phyloP scores from a whole-genome alignment of 306 rosid species.

The Citrullus amarus region DNA sequence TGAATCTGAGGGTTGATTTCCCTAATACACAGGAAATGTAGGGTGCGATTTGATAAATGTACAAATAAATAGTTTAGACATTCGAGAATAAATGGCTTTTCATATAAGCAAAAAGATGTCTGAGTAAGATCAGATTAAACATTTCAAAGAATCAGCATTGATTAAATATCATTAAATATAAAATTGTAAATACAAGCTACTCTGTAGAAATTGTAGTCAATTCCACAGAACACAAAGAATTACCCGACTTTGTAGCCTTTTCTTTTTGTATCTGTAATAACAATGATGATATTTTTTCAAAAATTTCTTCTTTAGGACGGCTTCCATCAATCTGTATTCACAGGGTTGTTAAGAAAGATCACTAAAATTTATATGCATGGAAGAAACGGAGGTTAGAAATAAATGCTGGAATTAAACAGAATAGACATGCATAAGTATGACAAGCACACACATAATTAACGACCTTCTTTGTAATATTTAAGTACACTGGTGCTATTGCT shows the following conservation, averaged over 20 bases:
- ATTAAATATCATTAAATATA: neutral
- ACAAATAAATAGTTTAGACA: neutral
- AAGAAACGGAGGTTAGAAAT: neutral
- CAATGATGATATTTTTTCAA: constrained; percentile 52
- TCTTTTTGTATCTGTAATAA: constrained; percentile 44
- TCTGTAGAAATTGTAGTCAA: neutral
- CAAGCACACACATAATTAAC: neutral
- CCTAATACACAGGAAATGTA: constrained; percentile 27
- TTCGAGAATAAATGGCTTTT: neutral
- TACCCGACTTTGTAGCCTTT: constrained; percentile 38
- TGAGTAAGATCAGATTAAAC: neutral
- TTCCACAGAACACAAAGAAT: neutral
- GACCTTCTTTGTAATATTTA: constrained; percentile 57
- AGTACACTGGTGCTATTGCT: constrained; percentile 55
- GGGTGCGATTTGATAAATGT: constrained; percentile 4
- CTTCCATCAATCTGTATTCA: constrained; percentile 66
- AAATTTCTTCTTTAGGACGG: constrained; percentile 52
- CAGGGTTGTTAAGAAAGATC: neutral
- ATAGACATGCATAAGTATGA: neutral
- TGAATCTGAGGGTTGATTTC: constrained; percentile 29
- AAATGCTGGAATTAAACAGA: neutral
- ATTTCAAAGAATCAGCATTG: neutral
- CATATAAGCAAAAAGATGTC: neutral
- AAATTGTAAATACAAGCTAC: neutral
- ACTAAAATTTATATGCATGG: neutral